Base-by-base conservation (phyloP, 2,329 filamentous ascomycete genomes). In the Penicillium verrucosum region DNA sequence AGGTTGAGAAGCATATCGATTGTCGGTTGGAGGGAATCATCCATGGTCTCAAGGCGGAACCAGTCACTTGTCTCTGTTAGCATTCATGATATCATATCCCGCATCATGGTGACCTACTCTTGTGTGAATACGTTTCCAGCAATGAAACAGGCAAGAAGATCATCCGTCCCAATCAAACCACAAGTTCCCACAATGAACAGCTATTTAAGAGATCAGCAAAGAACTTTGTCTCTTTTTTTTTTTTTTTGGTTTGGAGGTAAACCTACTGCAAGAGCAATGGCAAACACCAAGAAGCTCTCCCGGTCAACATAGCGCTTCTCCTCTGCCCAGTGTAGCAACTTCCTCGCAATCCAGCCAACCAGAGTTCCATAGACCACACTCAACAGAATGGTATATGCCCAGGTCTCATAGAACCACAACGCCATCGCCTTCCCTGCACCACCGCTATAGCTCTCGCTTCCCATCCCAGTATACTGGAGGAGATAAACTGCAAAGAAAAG, bases 1-100 rank as follows among this genome's bases (percentile, higher is more conserved):
- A 95, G 85, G 69, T 97, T 97, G 56, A 97, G 86, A 2, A 97
- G 81, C 91, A 96, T 96, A 71, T 97, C 92, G 44, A 97, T 89
- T 0, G 92, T 96, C 0, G 92, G 92, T 70, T 97, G 92, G n/a
- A 97, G 82, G 2, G 89, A 92, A 71, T 97, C 93, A 64, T 96
- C 92, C 65, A 88, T 78, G 0, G 92, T 97, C 72, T 95, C 89
- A 1, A 93, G 78, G 0, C 92, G 88, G 74, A 96, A 97, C 91
- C 90, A 95, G 74, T 96, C 91, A 70, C 80, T 81, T 81, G 36
- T n/a, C 27, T n/a, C 14, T 38, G 45, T 61, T 41, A 65, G 69
- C 4, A 11, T 23, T 16, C 11, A 10, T 25, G 16, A 38, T 43
- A 23, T 25, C 12, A n/a, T 25, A 30, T 14, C 29, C 9, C 4